Conservation (phyloP, 1,139 yeast genomes). For the Kluyveromyces sp. region DNA sequence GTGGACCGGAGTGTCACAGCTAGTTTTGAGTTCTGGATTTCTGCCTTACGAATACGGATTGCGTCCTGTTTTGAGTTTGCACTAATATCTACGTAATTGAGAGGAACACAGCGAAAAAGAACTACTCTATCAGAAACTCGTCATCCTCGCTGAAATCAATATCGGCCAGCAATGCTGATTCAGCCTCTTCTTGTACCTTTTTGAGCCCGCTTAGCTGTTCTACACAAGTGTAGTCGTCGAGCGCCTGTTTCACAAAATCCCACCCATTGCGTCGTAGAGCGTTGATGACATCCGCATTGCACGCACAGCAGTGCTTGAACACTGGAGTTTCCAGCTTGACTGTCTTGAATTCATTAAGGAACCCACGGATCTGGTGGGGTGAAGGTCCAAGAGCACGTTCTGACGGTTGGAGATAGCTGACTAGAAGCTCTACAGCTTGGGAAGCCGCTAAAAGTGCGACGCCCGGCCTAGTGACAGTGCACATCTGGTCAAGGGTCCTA, state of each 20-base stretch:
- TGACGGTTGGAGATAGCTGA: conserved; percentile 55
- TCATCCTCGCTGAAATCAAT: conserved; percentile 33
- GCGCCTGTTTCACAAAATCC: conserved; percentile 69
- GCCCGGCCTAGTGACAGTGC: conserved; percentile 97
- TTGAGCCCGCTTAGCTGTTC: conserved; percentile 75
- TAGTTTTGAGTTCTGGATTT: no score
- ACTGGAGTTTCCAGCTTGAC: conserved; percentile 63
- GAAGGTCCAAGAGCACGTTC: conserved; percentile 53
- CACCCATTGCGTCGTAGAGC: conserved; percentile 54
- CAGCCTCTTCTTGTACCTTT: conserved; percentile 67
- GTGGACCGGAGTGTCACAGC: no score
- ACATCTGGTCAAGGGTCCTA: conserved; percentile 92
- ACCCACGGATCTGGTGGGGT: conserved; percentile 91
- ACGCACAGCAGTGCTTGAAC: conserved; percentile 77
- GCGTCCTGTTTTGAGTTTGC: no score
- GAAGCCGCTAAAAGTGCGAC: conserved; percentile 85
- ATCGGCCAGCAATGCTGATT: conserved; percentile 44
- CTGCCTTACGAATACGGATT: no score
- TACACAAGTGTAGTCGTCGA: conserved; percentile 56
- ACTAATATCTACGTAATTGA: no score
- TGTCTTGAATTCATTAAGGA: conserved; percentile 56
- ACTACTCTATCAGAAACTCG: not conserved
- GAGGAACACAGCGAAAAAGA: not conserved
- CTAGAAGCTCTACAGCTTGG: conserved; percentile 75
- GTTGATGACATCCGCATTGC: conserved; percentile 53